Evolutionary conservation across 768 basidiomycete genomes (phyloP).

Genomic region (Amanita molliuscula): DNA sequence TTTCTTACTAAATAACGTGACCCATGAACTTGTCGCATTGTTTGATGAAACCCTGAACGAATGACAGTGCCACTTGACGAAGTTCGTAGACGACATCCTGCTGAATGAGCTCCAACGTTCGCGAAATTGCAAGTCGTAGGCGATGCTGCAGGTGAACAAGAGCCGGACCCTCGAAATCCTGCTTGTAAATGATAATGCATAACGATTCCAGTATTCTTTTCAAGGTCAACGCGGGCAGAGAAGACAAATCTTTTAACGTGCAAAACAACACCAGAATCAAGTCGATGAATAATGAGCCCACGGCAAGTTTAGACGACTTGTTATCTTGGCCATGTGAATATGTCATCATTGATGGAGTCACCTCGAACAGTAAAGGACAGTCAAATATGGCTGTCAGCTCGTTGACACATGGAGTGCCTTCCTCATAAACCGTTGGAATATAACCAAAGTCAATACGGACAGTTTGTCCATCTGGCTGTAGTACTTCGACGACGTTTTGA

Average conservation of each 20-base stretch:
- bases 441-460: slow-evolving; percentile 48
- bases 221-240: slow-evolving; percentile 43
- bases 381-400: slow-evolving; percentile 53
- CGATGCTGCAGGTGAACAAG: slow-evolving; percentile 43
- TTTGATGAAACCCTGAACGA: slow-evolving; percentile 52
- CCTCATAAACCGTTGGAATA: slow-evolving; percentile 28
- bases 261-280: slow-evolving; percentile 41
- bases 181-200: slow-evolving; percentile 61
- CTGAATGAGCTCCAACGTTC: slow-evolving; percentile 39
- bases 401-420: slow-evolving; percentile 44
- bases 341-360: slow-evolving; percentile 34
- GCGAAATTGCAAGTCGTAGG: slow-evolving; percentile 42
- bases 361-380: slow-evolving; percentile 36
- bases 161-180: slow-evolving; percentile 49
- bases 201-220: slow-evolving; percentile 56
- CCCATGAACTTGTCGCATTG: slow-evolving; percentile 45
- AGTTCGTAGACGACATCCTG: slow-evolving; percentile 55
- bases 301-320: slow-evolving; percentile 30
- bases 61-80: slow-evolving; percentile 53
- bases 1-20: slow-evolving; percentile 40
- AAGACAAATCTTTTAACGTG: slow-evolving; percentile 30
- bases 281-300: slow-evolving; percentile 60
- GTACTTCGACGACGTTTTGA: slow-evolving; percentile 32
- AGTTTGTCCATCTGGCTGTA: slow-evolving; percentile 34
- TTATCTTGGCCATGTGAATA: slow-evolving; percentile 32